Evolutionary conservation across 2,329 filamentous ascomycete genomes (phyloP), one percentile per base, ranked within the genome.

Genomic region (Xylariales sp.): DNA sequence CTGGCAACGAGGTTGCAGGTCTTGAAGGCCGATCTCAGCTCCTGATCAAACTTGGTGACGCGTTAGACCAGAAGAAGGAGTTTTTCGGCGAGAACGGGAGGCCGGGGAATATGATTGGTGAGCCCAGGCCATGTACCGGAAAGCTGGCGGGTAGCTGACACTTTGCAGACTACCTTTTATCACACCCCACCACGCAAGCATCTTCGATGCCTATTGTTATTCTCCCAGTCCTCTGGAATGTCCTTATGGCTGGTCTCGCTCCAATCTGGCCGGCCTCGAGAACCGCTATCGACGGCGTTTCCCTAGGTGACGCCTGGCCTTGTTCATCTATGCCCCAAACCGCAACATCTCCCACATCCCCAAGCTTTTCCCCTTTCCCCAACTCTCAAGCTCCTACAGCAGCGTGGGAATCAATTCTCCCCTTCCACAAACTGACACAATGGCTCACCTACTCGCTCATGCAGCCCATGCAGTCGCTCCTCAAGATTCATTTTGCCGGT

Each of bases 91-190:
- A 77, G 2, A 82, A 90, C 57, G 86, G 84, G 38, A 77, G 93
- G 44, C 93, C 93, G 9, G 93, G 93, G 52, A 94, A 95, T 61
- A 89, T 98, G 82, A 80, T 97, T 47, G 88, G 88, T 93, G 73
- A 54, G 76, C 61, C 14, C 5, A 12, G 27, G 45, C 33, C 20
- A 25, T 31, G 6, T 2, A 27, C 15, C 29, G 21, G 21, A 14
- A 27, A 27, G 8, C 8, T n/a, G n/a, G 24, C 24, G 12, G 35
- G 27, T 42, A 31, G 42, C 56, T 63, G 40, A 60, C 51, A 6
- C n/a, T 3, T 20, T 4, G 27, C 53, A 90, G 91, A 97, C 63
- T 90, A 95, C 59, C 79, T 97, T n/a, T 77, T 97, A 28, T 86
- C 86, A 3, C 93, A 97, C 58, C 87, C 90, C 2, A 84, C 88